A percentile compares a stretch with the other conserved stretches of the same genome.
Conservation (phyloP, 2,329 filamentous ascomycete genomes). For the Alternaria atra region DNA sequence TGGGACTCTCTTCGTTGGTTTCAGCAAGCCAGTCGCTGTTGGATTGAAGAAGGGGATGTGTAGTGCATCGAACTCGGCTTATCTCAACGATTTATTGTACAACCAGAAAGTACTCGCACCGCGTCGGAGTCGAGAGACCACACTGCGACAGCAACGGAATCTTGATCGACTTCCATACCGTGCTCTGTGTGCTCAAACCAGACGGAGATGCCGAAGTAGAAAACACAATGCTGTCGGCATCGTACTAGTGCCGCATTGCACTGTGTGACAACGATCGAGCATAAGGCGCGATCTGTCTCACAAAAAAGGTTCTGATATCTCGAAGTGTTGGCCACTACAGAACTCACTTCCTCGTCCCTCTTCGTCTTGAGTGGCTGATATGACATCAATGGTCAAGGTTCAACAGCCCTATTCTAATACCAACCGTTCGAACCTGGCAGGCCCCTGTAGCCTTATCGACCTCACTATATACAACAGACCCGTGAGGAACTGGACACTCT, state of each 20-base stretch:
- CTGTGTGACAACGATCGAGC: not conserved
- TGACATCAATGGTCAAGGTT: not conserved
- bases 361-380: too few relatives aligned
- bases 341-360: too few relatives aligned
- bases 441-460: not conserved
- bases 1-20: not conserved
- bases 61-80: not conserved
- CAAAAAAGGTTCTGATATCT: too few relatives aligned
- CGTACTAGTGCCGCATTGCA: not conserved
- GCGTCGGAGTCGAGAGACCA: not conserved
- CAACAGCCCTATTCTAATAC: not conserved
- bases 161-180: not conserved
- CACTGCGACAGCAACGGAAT: not conserved
- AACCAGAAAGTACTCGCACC: not conserved
- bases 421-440: not conserved
- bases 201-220: not conserved
- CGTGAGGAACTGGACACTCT: not conserved
- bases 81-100: not conserved
- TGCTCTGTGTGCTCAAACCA: rapidly evolving
- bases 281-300: too few relatives aligned
- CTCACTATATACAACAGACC: not conserved
- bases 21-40: not conserved
- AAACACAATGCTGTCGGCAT: not conserved
- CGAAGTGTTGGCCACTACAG: too few relatives aligned
- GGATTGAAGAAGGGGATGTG: not conserved